Conservation (phyloP, 495 filamentous ascomycete genomes). For the Aspergillus carlsbadensis region DNA sequence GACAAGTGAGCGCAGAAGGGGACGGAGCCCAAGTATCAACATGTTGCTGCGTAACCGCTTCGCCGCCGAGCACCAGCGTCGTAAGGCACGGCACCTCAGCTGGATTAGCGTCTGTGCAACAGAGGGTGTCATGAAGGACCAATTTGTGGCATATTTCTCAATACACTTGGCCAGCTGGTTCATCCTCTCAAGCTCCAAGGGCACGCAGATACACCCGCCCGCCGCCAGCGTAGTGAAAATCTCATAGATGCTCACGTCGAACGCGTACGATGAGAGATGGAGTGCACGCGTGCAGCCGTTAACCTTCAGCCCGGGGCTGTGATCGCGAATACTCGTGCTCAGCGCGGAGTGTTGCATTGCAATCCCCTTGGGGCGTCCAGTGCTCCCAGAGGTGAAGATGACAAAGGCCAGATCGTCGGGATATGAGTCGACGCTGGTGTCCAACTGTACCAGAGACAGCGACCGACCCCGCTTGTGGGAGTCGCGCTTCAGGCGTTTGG, state of each 20-base stretch:
- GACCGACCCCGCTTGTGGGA: not conserved
- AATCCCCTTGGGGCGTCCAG: conserved; percentile 43
- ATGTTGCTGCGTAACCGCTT: conserved; percentile 19
- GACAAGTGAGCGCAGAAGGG: too few relatives aligned
- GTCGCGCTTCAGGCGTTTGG: too few relatives aligned
- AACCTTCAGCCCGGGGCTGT: not conserved
- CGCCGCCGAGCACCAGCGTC: conserved; percentile 25
- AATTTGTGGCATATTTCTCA: conserved; percentile 18
- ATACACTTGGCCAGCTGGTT: conserved; percentile 27
- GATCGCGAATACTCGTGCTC: not conserved
- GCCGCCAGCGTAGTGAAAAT: conserved; percentile 49
- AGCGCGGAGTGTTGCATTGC: conserved; percentile 36
- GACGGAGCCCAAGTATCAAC: conserved; percentile 6
- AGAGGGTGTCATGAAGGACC: conserved; percentile 27
- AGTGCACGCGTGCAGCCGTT: conserved; percentile 42
- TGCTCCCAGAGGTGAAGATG: conserved; percentile 41
- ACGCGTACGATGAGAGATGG: conserved; percentile 59
- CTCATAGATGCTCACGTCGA: conserved; percentile 56
- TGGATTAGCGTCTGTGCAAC: conserved; percentile 23
- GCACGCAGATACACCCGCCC: conserved; percentile 40
- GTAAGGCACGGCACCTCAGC: conserved; percentile 18
- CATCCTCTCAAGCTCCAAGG: conserved; percentile 30
- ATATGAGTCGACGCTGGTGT: too few relatives aligned
- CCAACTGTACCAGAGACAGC: too few relatives aligned
- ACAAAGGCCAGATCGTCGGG: conserved; percentile 7